Conservation (phyloP, 1,139 yeast species). For the Wickerhamomyces sp. region DNA sequence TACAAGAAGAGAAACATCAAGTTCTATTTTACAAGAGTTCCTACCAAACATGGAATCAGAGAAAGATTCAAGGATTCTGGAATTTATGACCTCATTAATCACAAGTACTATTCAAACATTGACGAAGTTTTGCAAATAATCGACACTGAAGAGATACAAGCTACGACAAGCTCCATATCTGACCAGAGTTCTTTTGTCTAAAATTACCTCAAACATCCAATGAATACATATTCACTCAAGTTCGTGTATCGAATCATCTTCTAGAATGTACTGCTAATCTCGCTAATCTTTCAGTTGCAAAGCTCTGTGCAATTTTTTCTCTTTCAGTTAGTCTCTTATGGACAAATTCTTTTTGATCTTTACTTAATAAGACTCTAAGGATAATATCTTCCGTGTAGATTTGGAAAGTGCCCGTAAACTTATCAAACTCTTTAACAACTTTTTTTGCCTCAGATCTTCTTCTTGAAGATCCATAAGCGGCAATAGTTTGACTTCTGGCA, state of each 20-base stretch:
- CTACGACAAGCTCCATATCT: background rate
- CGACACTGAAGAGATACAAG: conserved; percentile 9
- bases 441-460: conserved; percentile 51
- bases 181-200: background rate
- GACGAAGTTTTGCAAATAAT: conserved; percentile 25
- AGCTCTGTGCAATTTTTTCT: conserved; percentile 56
- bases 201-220: too few species aligned
- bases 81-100: conserved; percentile 23
- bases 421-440: conserved; percentile 47
- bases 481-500: conserved; percentile 61
- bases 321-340: conserved; percentile 57
- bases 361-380: conserved; percentile 48
- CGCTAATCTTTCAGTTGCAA: conserved; percentile 52
- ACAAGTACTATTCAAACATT: conserved; percentile 20
- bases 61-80: conserved; percentile 30
- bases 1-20: conserved; percentile 54
- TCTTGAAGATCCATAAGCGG: conserved; percentile 67
- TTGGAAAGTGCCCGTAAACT: conserved; percentile 54
- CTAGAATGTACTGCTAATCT: conserved; percentile 19
- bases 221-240: background rate
- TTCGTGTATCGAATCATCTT: background rate
- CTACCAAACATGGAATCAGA: conserved; percentile 36
- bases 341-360: conserved; percentile 44
- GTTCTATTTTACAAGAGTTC: conserved; percentile 64
- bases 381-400: conserved; percentile 62